Percentiles rank a stretch among this genome's conserved stretches.
Evolutionary conservation across 2,329 filamentous ascomycete genomes (phyloP).

Genomic region (Fusarium virguliforme): DNA sequence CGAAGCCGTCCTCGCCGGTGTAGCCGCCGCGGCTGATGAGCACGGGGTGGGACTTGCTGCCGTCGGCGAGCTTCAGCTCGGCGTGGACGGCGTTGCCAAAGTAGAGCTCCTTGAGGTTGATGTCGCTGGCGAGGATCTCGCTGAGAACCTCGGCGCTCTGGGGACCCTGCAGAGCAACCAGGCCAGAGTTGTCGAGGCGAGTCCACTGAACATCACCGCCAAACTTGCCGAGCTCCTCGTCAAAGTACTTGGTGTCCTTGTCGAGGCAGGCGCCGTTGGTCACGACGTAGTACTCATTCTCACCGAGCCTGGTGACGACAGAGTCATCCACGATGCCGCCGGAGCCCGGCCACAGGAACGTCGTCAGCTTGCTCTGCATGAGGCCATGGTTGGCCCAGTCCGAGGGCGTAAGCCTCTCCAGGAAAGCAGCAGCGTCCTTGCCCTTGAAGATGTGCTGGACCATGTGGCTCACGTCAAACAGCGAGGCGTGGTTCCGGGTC

Average conservation of each 20-base stretch:
- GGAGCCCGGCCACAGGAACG: slow-evolving; percentile 82
- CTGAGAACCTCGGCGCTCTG: slow-evolving; percentile 79
- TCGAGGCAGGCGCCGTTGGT: slow-evolving; percentile 94
- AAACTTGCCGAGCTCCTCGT: slow-evolving; percentile 74
- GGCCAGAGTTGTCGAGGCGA: slow-evolving; percentile 79
- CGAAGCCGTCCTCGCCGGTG: slow-evolving; percentile 98
- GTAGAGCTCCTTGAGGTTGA: slow-evolving; percentile 78
- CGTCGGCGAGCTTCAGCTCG: slow-evolving; percentile 74
- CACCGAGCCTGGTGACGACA: slow-evolving; percentile 85
- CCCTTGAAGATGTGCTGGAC: slow-evolving; percentile 90
- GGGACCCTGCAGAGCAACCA: slow-evolving; percentile 93
- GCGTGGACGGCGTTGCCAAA: slow-evolving; percentile 84
- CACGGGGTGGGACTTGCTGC: slow-evolving; percentile 58
- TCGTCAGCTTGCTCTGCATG: slow-evolving; percentile 86
- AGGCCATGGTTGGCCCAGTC: slow-evolving; percentile 74
- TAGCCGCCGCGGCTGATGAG: slow-evolving; percentile 92
- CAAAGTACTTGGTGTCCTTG: slow-evolving; percentile 87
- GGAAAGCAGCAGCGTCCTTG: slow-evolving; percentile 83
- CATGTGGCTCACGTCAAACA: slow-evolving; percentile 99
- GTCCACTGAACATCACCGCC: slow-evolving; percentile 76
- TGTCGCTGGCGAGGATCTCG: slow-evolving; percentile 69
- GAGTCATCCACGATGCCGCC: slow-evolving; percentile 97
- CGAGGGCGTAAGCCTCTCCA: slow-evolving; percentile 88
- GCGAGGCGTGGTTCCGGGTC: slow-evolving; percentile 87
- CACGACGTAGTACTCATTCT: slow-evolving; percentile 89